These are phyloP conservation scores for Apiotrichum laibachii DNA, from an alignment of 1,284 basidiomycete genomes.

Conservation along the genomic window DNA sequence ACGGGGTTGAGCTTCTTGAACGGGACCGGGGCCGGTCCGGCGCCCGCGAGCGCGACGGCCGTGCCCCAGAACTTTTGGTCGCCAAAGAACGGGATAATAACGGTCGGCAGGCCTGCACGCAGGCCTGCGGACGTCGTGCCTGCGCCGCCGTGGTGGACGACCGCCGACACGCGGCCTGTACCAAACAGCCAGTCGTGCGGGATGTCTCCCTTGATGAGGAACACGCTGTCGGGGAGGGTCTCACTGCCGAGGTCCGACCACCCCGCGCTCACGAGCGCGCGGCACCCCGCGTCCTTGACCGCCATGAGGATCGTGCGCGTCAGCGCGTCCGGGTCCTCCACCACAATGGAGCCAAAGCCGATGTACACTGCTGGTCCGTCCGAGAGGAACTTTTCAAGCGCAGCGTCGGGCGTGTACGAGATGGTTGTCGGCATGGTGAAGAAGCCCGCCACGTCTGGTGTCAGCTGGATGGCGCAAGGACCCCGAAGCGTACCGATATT, in stretches of 20 bases:
- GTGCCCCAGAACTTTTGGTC: conserved; percentile 61
- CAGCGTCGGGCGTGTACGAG: conserved; percentile 56
- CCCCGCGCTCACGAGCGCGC: conserved; percentile 62
- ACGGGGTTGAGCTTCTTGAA: conserved; percentile 57
- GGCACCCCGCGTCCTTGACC: conserved; percentile 57
- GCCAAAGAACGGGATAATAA: conserved; percentile 68
- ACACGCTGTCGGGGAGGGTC: conserved; percentile 57
- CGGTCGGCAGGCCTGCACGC: conserved; percentile 63
- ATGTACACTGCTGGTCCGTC: conserved; percentile 60
- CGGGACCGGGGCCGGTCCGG: conserved; percentile 62
- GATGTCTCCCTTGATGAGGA: conserved; percentile 58
- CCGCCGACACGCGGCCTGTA: conserved; percentile 58
- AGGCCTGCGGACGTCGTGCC: conserved; percentile 65
- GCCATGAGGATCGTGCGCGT: conserved; percentile 60
- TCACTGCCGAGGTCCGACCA: conserved; percentile 58
- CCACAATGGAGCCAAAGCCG: conserved; percentile 37
- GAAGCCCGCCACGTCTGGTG: conserved; percentile 52
- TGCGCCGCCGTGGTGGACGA: conserved; percentile 66
- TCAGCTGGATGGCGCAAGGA: too few species aligned
- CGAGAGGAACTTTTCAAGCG: conserved; percentile 56
- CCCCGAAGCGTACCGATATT: conserved; percentile 59
- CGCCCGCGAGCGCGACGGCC: conserved; percentile 64
- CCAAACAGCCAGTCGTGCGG: conserved; percentile 72
- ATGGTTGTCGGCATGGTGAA: conserved; percentile 59
- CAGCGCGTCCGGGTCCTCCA: conserved; percentile 28